Base-by-base conservation (phyloP, 352 stramenopile genomes). In the Phytophthora cryptogea region DNA sequence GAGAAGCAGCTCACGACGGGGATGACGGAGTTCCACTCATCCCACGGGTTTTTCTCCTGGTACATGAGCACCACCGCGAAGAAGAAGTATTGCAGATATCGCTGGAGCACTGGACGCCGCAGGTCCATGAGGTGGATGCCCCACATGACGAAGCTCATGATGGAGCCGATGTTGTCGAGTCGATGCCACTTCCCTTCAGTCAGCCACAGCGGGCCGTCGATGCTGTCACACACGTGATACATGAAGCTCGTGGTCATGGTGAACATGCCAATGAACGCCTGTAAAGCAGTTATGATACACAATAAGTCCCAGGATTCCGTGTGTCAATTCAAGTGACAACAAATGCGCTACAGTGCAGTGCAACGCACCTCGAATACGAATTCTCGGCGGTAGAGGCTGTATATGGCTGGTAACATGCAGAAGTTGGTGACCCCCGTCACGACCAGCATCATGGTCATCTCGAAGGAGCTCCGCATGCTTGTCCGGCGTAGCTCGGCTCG, bases 121-220 rank as follows among this genome's bases (percentile, higher is more conserved):
- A 92, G 47, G 42, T 92, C 81, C 79, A 91, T 90, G 48, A 92
- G 76, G 62, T 92, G 78, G 46, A 92, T 86, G 20, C 36, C 66
- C 83, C 80, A 91, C 55, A 74, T 75, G 40, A 92, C 63, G 49
- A 92, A 90, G 67, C 79, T 88, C 81, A 90, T 91, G 72, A 91
- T 85, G 59, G 83, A 87, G 54, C 81, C 83, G 40, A 92, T 89
- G 46, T 92, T 92, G 61, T 92, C 83, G 23, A 92, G 72, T 2
- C 80, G 78, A 61, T 92, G 83, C 83, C 83, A 92, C 52, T 92
- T 79, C 1, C 81, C 79, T 81, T 92, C 83, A 4, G 75, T 89
- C 14, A 92, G 71, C 81, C 79, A 92, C 14, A 92, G 23, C n/a
- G 81, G 78, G 0, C 76, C 64, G 41, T 91, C 81, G 27, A 91